phyloP scores from a whole-genome alignment of 106 monocot genomes.

The Phalaenopsis aphrodite region DNA sequence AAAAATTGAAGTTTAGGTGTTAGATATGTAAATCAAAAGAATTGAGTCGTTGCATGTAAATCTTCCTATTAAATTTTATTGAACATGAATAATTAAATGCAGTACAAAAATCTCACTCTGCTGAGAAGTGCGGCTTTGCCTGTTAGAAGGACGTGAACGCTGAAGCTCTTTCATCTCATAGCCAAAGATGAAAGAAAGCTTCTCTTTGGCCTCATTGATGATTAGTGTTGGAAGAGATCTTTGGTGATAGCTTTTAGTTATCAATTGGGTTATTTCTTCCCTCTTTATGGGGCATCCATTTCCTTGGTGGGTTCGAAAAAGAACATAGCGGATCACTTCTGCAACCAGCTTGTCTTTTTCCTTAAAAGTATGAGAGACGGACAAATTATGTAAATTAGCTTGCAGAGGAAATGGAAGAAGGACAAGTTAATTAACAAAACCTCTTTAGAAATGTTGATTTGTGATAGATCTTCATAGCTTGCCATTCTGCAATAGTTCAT shows the following conservation, averaged over 20 bases:
- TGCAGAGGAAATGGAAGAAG: background rate
- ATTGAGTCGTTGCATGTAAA: no score
- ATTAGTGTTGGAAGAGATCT: conserved; percentile 57
- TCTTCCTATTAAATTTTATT: background rate
- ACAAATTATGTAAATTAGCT: background rate
- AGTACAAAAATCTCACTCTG: conserved; percentile 27
- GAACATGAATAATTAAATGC: background rate
- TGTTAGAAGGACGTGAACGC: conserved; percentile 47
- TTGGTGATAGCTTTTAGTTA: conserved; percentile 83
- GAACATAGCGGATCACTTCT: conserved; percentile 69
- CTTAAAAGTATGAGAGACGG: conserved; percentile 16
- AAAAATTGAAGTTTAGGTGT: no score
- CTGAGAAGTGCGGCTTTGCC: conserved; percentile 44
- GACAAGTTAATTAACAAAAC: conserved; percentile 7
- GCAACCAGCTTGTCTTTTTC: conserved; percentile 96
- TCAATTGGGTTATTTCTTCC: conserved; percentile 72
- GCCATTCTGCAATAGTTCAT: conserved; percentile 25
- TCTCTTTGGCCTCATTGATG: conserved; percentile 70
- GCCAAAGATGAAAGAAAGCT: conserved; percentile 65
- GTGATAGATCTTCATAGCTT: conserved; percentile 34
- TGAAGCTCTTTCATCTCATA: conserved; percentile 85
- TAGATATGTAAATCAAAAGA: no score
- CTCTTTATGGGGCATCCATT: conserved; percentile 87
- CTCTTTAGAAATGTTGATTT: conserved; percentile 42
- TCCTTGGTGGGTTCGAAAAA: conserved; percentile 79